Evolutionary conservation across 2,329 filamentous ascomycete species (phyloP), one percentile per base, ranked within the genome.

Genomic region (Pezicula carpinea): DNA sequence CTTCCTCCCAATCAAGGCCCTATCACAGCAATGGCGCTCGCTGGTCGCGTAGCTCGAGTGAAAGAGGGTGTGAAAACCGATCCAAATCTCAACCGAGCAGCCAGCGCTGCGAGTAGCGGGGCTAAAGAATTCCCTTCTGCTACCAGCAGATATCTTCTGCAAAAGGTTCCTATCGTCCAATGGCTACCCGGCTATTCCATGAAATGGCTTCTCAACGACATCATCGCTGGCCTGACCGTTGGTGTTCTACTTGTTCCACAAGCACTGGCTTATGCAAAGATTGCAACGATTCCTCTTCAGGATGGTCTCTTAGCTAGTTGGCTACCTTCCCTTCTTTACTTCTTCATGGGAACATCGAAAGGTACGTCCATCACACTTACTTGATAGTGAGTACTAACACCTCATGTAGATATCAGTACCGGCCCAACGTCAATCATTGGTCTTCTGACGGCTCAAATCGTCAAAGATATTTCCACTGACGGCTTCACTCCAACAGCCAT

Each of bases 401-500:
- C 74, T 1, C 7, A 2, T 10, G 3, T 77, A 55, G 53, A 53
- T 45, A 39, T 51, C 21, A 51, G 35, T 15, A 40, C 44, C 8
- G 51, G 81, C 6, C 81, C 81, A 4, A 85, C 82, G 0, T 84
- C 80, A 0, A 76, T 85, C 17, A 77, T 85, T 49, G 80, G 80
- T 11, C 72, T 85, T 3, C 68, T 84, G 21, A 84, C 80, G 0
- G 76, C 79, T n/a, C 76, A 84, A 51, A 80, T 82, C 39, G 72
- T 85, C 18, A 63, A 69, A 18, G 73, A 76, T 35, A 62, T 83
- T 1, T 62, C 69, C 19, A 65, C 72, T 33, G 73, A 79, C 21
- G 51, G 48, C 3, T 82, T 77, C 58, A 64, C 69, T 2, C 71
- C 79, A 0, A 71, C 76, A 15, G 71, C 77, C 23, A 79, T 85